These are phyloP conservation scores for Yarrowia hollandica DNA, from an alignment of 805 yeast species.

Conservation along the genomic window DNA sequence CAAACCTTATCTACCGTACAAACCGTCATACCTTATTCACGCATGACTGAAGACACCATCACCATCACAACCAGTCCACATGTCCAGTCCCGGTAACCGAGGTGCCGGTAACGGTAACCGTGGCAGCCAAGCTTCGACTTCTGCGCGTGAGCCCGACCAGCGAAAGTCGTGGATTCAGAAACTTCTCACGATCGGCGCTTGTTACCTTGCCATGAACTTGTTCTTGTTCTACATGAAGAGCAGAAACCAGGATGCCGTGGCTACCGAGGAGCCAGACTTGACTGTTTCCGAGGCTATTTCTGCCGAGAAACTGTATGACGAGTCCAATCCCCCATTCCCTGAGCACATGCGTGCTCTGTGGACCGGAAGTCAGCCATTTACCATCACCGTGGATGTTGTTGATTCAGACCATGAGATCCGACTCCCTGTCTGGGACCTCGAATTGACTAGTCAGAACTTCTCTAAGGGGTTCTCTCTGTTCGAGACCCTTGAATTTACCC, in stretches of 20 bases:
- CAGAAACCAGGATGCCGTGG: not conserved
- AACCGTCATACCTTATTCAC: conserved; percentile 4
- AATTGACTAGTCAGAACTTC: not conserved
- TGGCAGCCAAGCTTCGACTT: not conserved
- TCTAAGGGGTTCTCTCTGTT: conserved; percentile 8
- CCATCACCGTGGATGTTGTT: not conserved
- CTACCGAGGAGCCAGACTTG: not conserved
- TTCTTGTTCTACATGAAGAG: not conserved
- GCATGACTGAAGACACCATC: not conserved
- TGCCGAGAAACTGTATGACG: conserved; percentile 4
- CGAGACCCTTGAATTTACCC: not conserved
- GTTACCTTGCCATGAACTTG: conserved; percentile 5
- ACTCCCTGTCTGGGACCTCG: conserved; percentile 3
- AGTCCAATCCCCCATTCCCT: not conserved
- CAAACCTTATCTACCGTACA: too few species aligned
- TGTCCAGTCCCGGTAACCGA: not conserved
- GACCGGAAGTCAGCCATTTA: conserved; percentile 6
- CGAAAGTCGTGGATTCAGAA: conserved; percentile 10
- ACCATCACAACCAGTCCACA: not conserved
- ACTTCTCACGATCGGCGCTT: conserved; percentile 3
- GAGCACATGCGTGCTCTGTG: conserved; percentile 4
- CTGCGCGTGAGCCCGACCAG: not conserved
- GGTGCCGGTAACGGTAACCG: not conserved
- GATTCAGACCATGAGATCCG: not conserved
- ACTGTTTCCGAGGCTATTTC: conserved; percentile 7